Conservation (phyloP, 2,329 filamentous ascomycete species). For the Sphaerulina populicola region DNA sequence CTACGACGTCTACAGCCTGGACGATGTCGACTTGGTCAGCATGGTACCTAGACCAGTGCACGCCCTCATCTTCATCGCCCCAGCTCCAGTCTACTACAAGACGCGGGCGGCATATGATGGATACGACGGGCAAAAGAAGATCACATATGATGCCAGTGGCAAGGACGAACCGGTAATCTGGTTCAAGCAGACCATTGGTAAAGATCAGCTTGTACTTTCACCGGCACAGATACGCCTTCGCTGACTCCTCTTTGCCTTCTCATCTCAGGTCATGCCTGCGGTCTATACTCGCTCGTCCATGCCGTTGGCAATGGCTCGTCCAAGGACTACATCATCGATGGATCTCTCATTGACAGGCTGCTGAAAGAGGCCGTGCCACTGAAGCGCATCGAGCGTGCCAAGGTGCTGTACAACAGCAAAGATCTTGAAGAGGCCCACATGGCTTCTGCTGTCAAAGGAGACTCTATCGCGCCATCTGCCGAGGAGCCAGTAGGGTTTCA, state of each 20-base stretch:
- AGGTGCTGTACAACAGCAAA: constrained; percentile 44
- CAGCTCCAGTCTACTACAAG: constrained; percentile 36
- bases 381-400: constrained; percentile 38
- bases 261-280: constrained; percentile 45
- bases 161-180: constrained; percentile 48
- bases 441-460: constrained; percentile 37
- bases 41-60: constrained; percentile 47
- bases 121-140: constrained; percentile 28
- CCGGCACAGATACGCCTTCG: too few relatives aligned
- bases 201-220: constrained; percentile 31
- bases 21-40: constrained; percentile 43
- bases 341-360: constrained; percentile 41
- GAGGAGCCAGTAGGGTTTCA: constrained; percentile 35
- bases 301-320: constrained; percentile 45
- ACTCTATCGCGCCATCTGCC: constrained; percentile 32
- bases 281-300: constrained; percentile 51
- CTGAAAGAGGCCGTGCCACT: constrained; percentile 40
- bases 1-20: constrained; percentile 48
- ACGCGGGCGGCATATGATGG: constrained; percentile 39
- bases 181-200: constrained; percentile 46
- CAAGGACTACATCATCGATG: constrained; percentile 36
- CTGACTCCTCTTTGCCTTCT: neutral
- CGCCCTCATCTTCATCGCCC: constrained; percentile 49
- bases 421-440: constrained; percentile 40
- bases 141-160: constrained; percentile 42